Evolutionary conservation across 1,284 basidiomycete genomes (phyloP).

Genomic region (Apiotrichum brassicae): DNA sequence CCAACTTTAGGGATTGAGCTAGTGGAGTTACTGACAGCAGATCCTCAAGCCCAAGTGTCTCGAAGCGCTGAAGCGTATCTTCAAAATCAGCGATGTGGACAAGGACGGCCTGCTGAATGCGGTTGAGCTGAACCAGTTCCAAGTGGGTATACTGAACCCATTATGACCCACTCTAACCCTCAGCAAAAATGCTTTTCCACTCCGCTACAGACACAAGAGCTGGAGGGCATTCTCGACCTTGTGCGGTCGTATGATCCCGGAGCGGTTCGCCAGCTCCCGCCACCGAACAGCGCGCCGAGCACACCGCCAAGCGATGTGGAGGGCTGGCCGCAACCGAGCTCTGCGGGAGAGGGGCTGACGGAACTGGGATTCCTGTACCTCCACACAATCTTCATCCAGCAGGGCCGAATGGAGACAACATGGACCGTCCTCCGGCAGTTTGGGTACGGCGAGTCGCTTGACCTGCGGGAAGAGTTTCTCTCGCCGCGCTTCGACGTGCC

Average conservation of each 20-base stretch:
- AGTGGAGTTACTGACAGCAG: not conserved
- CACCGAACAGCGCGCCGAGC: constrained; percentile 10
- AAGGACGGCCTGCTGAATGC: constrained; percentile 90
- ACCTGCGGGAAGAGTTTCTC: constrained; percentile 79
- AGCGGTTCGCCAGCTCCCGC: constrained; percentile 39
- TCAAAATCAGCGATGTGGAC: constrained; percentile 89
- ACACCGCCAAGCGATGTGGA: constrained; percentile 7
- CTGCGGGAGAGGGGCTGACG: constrained; percentile 61
- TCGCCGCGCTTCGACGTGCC: constrained; percentile 89
- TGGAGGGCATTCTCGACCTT: constrained; percentile 84
- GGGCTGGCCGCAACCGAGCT: constrained; percentile 1
- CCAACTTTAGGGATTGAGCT: too few species aligned
- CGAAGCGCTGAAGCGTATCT: constrained; percentile 84
- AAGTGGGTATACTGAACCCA: constrained; percentile 52
- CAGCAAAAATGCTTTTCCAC: constrained; percentile 92
- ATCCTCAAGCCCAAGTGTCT: constrained; percentile 81
- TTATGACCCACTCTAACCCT: not conserved
- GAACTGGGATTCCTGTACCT: constrained; percentile 91
- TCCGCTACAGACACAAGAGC: constrained; percentile 83
- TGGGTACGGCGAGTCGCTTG: constrained; percentile 91
- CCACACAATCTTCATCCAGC: constrained; percentile 95
- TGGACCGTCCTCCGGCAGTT: constrained; percentile 95
- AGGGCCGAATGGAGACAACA: constrained; percentile 91
- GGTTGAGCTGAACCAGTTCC: constrained; percentile 91
- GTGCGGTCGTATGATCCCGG: constrained; percentile 61